Evolutionary conservation across 1,139 yeast species (phyloP).

Genomic region (Meyerozyma athensensis): DNA sequence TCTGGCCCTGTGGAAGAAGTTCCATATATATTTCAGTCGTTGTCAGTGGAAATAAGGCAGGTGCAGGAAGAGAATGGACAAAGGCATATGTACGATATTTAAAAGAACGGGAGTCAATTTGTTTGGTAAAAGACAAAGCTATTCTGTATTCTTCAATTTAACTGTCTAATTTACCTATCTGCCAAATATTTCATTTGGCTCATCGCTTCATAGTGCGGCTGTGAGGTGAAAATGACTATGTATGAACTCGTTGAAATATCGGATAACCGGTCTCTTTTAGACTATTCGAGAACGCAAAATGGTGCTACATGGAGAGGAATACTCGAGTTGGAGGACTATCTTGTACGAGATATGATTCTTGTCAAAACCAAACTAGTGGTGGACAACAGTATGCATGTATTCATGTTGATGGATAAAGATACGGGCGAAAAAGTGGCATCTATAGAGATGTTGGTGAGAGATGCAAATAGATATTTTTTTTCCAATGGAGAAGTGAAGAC

Average conservation of each 20-base stretch:
- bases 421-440: conserved; percentile 25
- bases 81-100: no score
- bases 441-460: conserved; percentile 33
- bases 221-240: no score
- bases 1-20: conserved; percentile 61
- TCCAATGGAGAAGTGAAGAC: conserved; percentile 16
- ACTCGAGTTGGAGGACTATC: conserved; percentile 43
- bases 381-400: conserved; percentile 28
- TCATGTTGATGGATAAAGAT: conserved; percentile 24
- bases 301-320: conserved; percentile 51
- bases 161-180: no score
- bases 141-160: no score
- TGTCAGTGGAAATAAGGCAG: no score
- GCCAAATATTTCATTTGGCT: no score
- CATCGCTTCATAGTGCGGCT: no score
- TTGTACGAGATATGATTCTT: conserved; percentile 44
- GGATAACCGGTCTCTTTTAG: no score
- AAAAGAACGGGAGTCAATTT: no score
- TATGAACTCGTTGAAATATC: no score
- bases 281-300: conserved; percentile 46
- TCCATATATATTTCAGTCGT: conserved; percentile 29
- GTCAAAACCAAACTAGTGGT: conserved; percentile 33
- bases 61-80: no score
- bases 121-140: no score
- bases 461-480: conserved; percentile 18